Percentiles rank a stretch among this genome's conserved stretches.
phyloP scores from a whole-genome alignment of 768 basidiomycete species.

The Sporobolomyces pararoseus region DNA sequence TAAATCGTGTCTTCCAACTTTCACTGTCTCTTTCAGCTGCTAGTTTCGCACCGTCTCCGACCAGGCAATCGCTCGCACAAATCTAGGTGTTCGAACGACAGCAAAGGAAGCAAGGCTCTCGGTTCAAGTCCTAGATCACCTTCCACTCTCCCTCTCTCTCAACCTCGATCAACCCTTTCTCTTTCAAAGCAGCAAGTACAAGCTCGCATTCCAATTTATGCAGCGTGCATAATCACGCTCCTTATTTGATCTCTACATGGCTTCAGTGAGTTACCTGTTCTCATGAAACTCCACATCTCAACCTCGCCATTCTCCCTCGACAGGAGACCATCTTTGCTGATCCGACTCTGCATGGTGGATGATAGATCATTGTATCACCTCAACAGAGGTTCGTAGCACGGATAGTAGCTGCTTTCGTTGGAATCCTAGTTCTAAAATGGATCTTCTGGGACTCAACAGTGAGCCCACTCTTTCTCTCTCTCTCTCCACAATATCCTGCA shows the following conservation, averaged over 20 bases:
- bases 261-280: not conserved
- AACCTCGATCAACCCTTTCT: too few species aligned
- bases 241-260: not conserved
- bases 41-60: too few species aligned
- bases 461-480: not conserved
- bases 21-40: too few species aligned
- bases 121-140: not conserved
- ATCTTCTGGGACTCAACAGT: conserved; percentile 42
- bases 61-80: too few species aligned
- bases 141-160: not conserved
- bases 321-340: not conserved
- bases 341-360: too few species aligned
- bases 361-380: conserved; percentile 35
- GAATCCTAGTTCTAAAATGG: conserved; percentile 44
- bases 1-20: too few species aligned
- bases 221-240: not conserved
- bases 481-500: too few species aligned
- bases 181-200: too few species aligned
- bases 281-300: not conserved
- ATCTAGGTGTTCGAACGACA: too few species aligned
- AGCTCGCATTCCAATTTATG: too few species aligned
- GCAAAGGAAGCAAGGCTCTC: too few species aligned
- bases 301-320: not conserved
- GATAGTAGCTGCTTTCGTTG: conserved; percentile 44
- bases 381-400: conserved; percentile 47